Evolutionary conservation across 169 alveolate genomes (phyloP), one percentile per base, ranked within the genome.

Genomic region (Cryptosporidium viatorum): DNA sequence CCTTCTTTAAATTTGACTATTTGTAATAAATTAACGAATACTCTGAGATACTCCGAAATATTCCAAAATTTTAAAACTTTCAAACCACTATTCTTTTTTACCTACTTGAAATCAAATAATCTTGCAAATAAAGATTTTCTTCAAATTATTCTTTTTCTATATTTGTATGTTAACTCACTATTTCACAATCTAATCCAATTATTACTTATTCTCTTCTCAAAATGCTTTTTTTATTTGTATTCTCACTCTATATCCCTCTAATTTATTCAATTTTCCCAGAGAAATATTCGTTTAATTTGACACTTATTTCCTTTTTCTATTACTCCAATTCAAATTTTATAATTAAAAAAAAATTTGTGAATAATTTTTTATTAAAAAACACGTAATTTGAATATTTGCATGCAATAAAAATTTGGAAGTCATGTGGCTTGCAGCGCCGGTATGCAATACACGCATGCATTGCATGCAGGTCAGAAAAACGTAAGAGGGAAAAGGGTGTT

Each of bases 351-450:
- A 26, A 3, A 2, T 23, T 21, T 23, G 16, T 21, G 29, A 37
- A 55, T 52, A n/a, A n/a, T 18, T 52, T 21, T 21, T 12, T 0
- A 16, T 21, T 21, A 55, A 55, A 55, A 52, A 55, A 23, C 67
- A 23, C 67, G n/a, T 23, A 55, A 55, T n/a, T 1, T 10, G 14
- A 55, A 7, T 23, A 29, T 26, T 51, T 55, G 67, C 67, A 55
- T 55, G 67, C 67, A n/a, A 55, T 23, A n/a, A 55, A n/a, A 55
- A 55, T n/a, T 5, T 55, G 29, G 1, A 0, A 55, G 4, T n/a
- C 9, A n/a, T 55, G 9, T 55, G 67, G 67, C 12, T 55, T 55
- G 67, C n/a, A 55, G 21, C 18, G 23, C 67, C 67, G 67, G 67
- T 55, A 21, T 55, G 23, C 1, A 14, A n/a, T 26, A 7, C 8